Evolutionary conservation across 2,329 filamentous ascomycete genomes (phyloP).

Genomic region (Talaromyces islandicus): DNA sequence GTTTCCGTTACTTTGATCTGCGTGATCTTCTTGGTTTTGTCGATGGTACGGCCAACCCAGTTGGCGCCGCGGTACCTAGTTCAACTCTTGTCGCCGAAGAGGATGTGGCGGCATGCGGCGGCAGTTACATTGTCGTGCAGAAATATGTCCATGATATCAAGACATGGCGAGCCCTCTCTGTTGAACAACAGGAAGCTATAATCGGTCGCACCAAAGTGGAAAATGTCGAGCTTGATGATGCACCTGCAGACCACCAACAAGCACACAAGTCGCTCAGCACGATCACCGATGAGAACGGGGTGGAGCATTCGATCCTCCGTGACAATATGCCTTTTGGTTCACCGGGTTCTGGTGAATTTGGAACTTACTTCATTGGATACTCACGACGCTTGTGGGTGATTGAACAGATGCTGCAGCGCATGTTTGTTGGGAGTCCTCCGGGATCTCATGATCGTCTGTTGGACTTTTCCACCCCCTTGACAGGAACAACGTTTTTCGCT

Average conservation of each 20-base stretch:
- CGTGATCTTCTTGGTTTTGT: conserved; percentile 56
- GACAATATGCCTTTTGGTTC: conserved; percentile 59
- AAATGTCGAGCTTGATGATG: conserved; percentile 53
- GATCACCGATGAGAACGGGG: conserved; percentile 46
- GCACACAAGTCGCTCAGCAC: conserved; percentile 53
- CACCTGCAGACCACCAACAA: conserved; percentile 36
- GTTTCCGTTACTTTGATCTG: conserved; percentile 56
- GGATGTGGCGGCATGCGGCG: conserved; percentile 41
- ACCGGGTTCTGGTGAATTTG: conserved; percentile 46
- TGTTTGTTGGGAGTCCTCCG: conserved; percentile 51
- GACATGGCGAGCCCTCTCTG: conserved; percentile 41
- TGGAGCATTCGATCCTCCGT: conserved; percentile 49
- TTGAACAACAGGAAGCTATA: conserved; percentile 50
- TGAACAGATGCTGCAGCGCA: conserved; percentile 53
- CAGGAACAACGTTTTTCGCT: conserved; percentile 51
- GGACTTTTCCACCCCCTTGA: conserved; percentile 49
- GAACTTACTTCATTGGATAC: conserved; percentile 56
- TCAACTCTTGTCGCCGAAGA: conserved; percentile 39
- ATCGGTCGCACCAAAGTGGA: conserved; percentile 55
- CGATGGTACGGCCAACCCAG: conserved; percentile 55
- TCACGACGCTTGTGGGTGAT: conserved; percentile 49
- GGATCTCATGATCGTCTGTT: conserved; percentile 52
- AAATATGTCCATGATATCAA: conserved; percentile 53
- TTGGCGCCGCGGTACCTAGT: conserved; percentile 38
- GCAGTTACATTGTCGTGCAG: conserved; percentile 55